Evolutionary conservation across 768 basidiomycete genomes (phyloP), one percentile per base, ranked within the genome.

Genomic region (Sarcomyxa edulis): DNA sequence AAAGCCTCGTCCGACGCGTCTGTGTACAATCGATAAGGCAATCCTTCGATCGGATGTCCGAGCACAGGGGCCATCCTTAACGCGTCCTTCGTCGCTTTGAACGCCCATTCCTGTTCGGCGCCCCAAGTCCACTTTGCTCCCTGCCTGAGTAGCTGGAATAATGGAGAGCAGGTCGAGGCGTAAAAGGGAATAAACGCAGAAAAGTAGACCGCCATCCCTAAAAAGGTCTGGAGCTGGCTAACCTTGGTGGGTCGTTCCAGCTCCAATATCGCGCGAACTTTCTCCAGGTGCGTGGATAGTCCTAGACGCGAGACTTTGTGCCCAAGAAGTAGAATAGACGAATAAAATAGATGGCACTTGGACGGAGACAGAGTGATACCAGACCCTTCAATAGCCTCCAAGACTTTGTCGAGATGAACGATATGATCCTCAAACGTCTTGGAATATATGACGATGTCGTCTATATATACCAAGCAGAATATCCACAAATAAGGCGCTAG

Each of bases 401-500:
- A n/a, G n/a, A n/a, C n/a, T n/a, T n/a, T n/a, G n/a, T n/a, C n/a
- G n/a, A n/a, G n/a, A n/a, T n/a, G n/a, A n/a, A n/a, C n/a, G n/a
- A 60, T 1, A 40, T 69, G 64, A 1, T 67, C 54, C 0, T 60
- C 43, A 3, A 54, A 54, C 1, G 39, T 45, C 21, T 37, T 27
- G 0, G 59, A 62, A 35, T 53, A 68, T 0, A 68, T 51, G 0
- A 69, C 54, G 2, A 70, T 69, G 32, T 71, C 59, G 32, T 71
- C 62, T 7, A 70, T 66, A 32, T 69, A 71, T 0, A 69, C 66
- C 9, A 65, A 32, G n/a, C n/a, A n/a, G n/a, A n/a, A n/a, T n/a
- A n/a, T n/a, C n/a, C n/a, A n/a, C n/a, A n/a, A n/a, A n/a, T n/a
- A n/a, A n/a, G n/a, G n/a, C n/a, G n/a, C n/a, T n/a, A n/a, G n/a